Evolutionary conservation across 352 stramenopile species (phyloP), one percentile per base, ranked within the genome.

Genomic region (Phytopythium chamaehyphon): DNA sequence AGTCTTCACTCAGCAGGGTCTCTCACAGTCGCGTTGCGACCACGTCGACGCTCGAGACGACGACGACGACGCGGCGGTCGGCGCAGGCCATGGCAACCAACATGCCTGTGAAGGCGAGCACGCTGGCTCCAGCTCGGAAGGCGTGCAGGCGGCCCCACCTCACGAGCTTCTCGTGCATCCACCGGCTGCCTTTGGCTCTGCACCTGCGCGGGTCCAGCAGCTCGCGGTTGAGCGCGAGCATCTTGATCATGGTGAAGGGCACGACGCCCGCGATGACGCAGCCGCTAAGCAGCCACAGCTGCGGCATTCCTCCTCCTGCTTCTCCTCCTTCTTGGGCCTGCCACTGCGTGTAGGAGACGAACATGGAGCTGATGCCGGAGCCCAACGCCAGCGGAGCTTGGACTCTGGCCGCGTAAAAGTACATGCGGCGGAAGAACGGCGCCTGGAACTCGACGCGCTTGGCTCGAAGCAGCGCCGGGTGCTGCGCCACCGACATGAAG

Each of bases 381-480:
- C 73, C 64, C 22, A 87, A 23, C 12, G 73, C 72, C 55, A 88
- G 48, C 9, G 81, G 76, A 0, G 64, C 81, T 38, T 90, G 74
- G 59, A 89, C 71, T 2, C 76, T 73, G 18, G 77, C 70, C 0
- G 81, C 81, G 56, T 86, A 77, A 48, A 82, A 86, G 65, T 91
- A 88, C 76, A 91, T 88, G 45, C 75, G 71, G 7, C 76, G 67
- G 61, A 91, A 91, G 62, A 87, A 91, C 1, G 78, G 71, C 7
- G 74, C 78, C 40, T 89, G 81, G 57, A 89, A 85, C 4, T 56
- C 57, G 22, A 83, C 43, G 24, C 66, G 57, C 37, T 72, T 56
- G 23, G 73, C 83, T 61, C 86, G 71, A 47, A 89, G 58, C 40
- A 91, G 64, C 43, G 77, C 76, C 37, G 81, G 81, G 33, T 89